These are phyloP conservation scores for Coffea eugenioides DNA, from an alignment of 257 asterid species.

Conservation along the genomic window DNA sequence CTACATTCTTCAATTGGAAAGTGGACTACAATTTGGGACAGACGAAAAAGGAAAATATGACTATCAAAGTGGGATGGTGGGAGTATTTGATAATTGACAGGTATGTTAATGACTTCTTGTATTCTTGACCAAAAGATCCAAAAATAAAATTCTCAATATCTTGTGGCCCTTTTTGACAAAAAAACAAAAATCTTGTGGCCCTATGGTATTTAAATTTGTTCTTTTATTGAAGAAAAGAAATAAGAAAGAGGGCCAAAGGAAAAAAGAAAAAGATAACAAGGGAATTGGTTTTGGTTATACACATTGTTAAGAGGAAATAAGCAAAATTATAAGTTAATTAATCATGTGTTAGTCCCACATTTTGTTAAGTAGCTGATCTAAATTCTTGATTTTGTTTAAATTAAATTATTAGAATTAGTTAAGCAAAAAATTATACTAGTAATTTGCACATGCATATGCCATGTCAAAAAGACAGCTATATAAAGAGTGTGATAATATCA, in stretches of 20 bases:
- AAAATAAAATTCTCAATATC: neutral
- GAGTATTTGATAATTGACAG: neutral
- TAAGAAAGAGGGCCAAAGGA: neutral
- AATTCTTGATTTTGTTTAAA: too few species aligned
- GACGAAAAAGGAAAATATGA: too few species aligned
- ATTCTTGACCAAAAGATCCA: neutral
- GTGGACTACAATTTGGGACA: too few species aligned
- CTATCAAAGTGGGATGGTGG: too few species aligned
- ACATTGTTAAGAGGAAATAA: neutral
- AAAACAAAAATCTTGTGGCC: neutral
- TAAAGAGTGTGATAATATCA: too few species aligned
- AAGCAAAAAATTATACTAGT: too few species aligned
- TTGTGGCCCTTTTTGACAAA: neutral
- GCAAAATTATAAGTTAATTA: too few species aligned
- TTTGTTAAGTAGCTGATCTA: neutral
- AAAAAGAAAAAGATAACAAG: too few species aligned
- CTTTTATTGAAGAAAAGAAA: neutral
- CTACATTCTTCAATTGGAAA: too few species aligned
- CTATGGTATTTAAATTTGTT: neutral
- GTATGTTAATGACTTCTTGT: neutral
- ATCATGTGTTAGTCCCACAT: too few species aligned
- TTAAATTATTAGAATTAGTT: too few species aligned
- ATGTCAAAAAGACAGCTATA: neutral
- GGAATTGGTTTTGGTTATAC: neutral
- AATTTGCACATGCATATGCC: neutral